Base-by-base conservation (phyloP, 768 basidiomycete genomes). In the Lentinula boryana region DNA sequence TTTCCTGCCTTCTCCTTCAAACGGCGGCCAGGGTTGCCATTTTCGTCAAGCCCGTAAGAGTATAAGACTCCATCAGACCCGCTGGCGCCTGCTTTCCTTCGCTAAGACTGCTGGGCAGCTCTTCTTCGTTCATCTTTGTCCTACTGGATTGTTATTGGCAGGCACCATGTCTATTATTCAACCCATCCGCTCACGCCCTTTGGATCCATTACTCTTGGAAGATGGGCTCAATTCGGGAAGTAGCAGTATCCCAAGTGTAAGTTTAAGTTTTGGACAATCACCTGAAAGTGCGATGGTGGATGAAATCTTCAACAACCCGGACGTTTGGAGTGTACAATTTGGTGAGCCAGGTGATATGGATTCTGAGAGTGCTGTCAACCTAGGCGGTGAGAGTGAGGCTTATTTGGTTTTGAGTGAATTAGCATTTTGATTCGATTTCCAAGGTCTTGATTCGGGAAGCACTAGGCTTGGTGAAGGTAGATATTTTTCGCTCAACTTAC, bases 31-130 rank as follows among this genome's bases (percentile, higher is more conserved):
- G 43, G 33, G n/a, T 23, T 52, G 48, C 3, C 70, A 65, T 16
- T 70, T 66, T 44, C 70, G 69, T 6, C 70, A 72, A 50, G 7
- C 36, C 36, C 74, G 67, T 3, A 27, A 27, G 27, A 27, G 27
- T 48, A 27, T 31, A 43, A 27, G 41, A 27, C 56, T 18, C 38
- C 31, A 48, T 48, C 46, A 12, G 46, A 23, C n/a, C 48, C 44
- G 27, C 27, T 60, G 38, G 48, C 58, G 33, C 13, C n/a, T 60
- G 15, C 50, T 41, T 52, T 41, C 10, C 21, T 23, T 60, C 40
- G 9, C 36, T 48, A 38, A 60, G 58, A 52, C 58, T 60, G 58
- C 58, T 51, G 58, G 58, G 48, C 58, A 52, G 58, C 36, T 49
- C 58, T n/a, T 36, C n/a, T 10, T 38, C 38, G 18, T 55, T 55